Base-by-base conservation (phyloP, 2,329 filamentous ascomycete genomes). In the Tolypocladium pustulatum region DNA sequence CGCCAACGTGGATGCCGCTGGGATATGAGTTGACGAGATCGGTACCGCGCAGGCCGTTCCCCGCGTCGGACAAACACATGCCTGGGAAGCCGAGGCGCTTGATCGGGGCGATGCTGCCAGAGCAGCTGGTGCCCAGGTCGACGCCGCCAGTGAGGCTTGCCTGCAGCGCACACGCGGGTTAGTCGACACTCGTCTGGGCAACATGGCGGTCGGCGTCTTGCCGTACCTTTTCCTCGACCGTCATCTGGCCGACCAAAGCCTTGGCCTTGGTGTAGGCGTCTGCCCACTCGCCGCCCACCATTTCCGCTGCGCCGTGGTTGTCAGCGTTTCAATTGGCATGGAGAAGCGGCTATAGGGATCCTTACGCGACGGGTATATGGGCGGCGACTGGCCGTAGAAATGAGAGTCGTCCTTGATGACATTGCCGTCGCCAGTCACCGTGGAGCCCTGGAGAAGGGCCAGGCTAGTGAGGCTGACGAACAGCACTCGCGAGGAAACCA, bases 71-170 rank as follows among this genome's bases (percentile, higher is more conserved):
- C 1, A 78, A 65, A 57, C 77, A 79, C 64, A 79, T 66, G n/a
- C 76, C 76, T 0, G 74, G 70, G 55, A 79, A 80, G 0, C 67
- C 63, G 22, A 78, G 61, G 4, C 75, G 69, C 17, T 67, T 54
- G 9, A 78, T 68, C 9, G 72, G 65, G 0, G 69, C 64, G 36
- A 79, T 73, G 60, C 71, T 76, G n/a, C 79, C 80, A 0, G 73
- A 72, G 65, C 80, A 82, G 53, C 78, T 73, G 34, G 75, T 78
- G n/a, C 68, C 66, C 4, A 71, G 84, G 65, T 81, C 79, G 41
- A 83, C 79, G 62, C 90, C 90, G 1, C 87, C 88, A 0, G 89
- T 92, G 59, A 94, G 72, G 65, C 85, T 87, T 67, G 92, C 85
- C 76, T 78, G 30, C 12, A 4, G 15, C n/a, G 52, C 12, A 38